A percentile compares a stretch with the other conserved stretches of the same genome.
Conservation (phyloP, 441 rosid species). For the Metrosideros polymorpha region DNA sequence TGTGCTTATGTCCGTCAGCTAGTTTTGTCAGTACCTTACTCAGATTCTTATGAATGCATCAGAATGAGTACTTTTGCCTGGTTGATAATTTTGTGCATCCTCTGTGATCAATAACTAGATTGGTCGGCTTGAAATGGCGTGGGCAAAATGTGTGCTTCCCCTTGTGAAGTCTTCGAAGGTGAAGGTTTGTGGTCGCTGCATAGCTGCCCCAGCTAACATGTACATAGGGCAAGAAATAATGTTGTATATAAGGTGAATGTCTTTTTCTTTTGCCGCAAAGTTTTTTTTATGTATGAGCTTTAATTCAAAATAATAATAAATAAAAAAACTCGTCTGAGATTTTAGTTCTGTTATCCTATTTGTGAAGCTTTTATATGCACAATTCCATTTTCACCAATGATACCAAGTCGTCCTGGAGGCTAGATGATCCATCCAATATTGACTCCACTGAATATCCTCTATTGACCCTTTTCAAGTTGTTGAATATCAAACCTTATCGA, state of each 20-base stretch:
- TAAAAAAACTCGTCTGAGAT: background rate
- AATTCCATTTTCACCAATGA: slow-evolving; percentile 34
- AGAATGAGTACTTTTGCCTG: background rate
- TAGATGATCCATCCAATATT: slow-evolving; percentile 32
- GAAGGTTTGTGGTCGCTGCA: slow-evolving; percentile 42
- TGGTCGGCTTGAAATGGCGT: slow-evolving; percentile 70
- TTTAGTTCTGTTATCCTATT: background rate
- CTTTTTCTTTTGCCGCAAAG: background rate
- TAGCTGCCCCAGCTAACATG: slow-evolving; percentile 40
- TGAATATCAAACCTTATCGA: slow-evolving; percentile 42
- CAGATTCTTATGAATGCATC: background rate
- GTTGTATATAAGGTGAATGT: slow-evolving; percentile 46
- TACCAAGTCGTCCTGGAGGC: slow-evolving; percentile 37
- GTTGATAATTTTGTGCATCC: background rate
- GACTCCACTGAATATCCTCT: slow-evolving; percentile 45
- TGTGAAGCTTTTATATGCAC: slow-evolving; percentile 52
- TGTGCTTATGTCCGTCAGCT: background rate
- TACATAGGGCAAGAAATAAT: slow-evolving; percentile 45
- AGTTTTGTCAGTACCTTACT: background rate
- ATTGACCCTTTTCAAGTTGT: slow-evolving; percentile 35
- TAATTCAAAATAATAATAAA: background rate
- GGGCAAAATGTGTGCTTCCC: slow-evolving; percentile 48
- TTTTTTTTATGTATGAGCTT: background rate
- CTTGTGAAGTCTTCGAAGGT: slow-evolving; percentile 39
- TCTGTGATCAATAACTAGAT: slow-evolving; percentile 19